Base-by-base conservation (phyloP, 2,329 filamentous ascomycete genomes). In the Didymella arachidicola region DNA sequence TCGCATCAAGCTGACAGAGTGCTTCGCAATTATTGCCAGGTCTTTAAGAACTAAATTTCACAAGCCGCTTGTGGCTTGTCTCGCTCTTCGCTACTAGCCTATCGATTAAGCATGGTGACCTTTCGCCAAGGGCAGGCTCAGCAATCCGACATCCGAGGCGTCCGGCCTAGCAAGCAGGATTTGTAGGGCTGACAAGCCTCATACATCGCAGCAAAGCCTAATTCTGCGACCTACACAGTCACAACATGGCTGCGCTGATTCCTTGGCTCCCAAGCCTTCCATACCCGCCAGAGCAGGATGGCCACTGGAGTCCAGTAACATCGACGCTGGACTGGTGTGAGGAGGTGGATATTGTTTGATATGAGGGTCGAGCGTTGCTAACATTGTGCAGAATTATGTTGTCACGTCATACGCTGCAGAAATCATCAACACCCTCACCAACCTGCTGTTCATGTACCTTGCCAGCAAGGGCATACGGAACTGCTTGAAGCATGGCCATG, bases 281-380 rank as follows among this genome's bases (percentile, higher is more conserved):
- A 1, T 84, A 84, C 62, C 80, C 80, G 59, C 82, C 84, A 12
- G 75, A 83, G 26, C 71, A 81, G 53, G 79, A 81, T 36, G 88
- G 88, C 19, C 87, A 85, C 72, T 92, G 89, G 89, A 84, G 83
- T 6, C 86, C 88, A 22, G 86, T 89, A 55, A 92, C 89, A 1
- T 87, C 87, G 8, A 92, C 89, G 0, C 71, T 92, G 43, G 91
- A 93, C 74, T 93, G 90, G 84, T 93, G 90, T 72, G 90, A 93
- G 82, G 90, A 92, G 82, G 88, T 88, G 74, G 61, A 75, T 56
- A 25, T 2, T 5, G 16, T n/a, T 30, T 22, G 38, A 34, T 32
- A 19, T 46, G 3, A 27, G 12, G 5, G 7, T 6, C 29, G 25
- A 25, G 30, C 8, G 6, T 16, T 59, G 43, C 62, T 65, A 19